Evolutionary conservation across 257 asterid species (phyloP).

Genomic region (Coffea canephora): DNA sequence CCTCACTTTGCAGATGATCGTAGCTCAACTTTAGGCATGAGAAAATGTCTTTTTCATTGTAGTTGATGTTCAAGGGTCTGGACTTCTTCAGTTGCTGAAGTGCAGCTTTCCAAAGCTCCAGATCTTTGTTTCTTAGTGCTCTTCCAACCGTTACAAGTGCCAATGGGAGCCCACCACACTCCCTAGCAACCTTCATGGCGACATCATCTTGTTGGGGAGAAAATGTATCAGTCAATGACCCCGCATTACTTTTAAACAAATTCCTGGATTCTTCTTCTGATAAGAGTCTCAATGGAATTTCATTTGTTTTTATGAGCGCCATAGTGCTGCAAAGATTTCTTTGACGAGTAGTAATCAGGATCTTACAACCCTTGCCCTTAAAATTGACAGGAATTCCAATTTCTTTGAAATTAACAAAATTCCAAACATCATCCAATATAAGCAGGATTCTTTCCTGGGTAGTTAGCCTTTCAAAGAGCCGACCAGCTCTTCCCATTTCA

Average conservation of each 20-base stretch:
- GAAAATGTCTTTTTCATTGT: not conserved
- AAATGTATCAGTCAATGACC: not conserved
- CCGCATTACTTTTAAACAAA: not conserved
- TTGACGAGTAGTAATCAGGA: not conserved
- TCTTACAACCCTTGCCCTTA: conserved; percentile 1
- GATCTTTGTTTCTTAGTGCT: not conserved
- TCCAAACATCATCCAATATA: conserved; percentile 21
- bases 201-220: not conserved
- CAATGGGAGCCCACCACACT: conserved; percentile 18
- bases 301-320: not conserved
- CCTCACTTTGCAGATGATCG: conserved; percentile 11
- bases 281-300: conserved; percentile 2
- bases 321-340: not conserved
- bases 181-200: conserved; percentile 2
- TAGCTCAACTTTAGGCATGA: conserved; percentile 16
- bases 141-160: conserved; percentile 9
- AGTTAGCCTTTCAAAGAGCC: not conserved
- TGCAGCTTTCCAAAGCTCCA: conserved; percentile 9
- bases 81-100: conserved; percentile 16
- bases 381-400: conserved; percentile 18
- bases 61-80: not conserved
- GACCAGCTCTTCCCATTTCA: conserved; percentile 2
- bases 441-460: conserved; percentile 14
- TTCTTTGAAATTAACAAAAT: conserved; percentile 1
- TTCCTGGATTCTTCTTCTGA: not conserved